Evolutionary conservation across 345 rosid genomes (phyloP), one percentile per base, ranked within the genome.

Genomic region (Pistacia vera): DNA sequence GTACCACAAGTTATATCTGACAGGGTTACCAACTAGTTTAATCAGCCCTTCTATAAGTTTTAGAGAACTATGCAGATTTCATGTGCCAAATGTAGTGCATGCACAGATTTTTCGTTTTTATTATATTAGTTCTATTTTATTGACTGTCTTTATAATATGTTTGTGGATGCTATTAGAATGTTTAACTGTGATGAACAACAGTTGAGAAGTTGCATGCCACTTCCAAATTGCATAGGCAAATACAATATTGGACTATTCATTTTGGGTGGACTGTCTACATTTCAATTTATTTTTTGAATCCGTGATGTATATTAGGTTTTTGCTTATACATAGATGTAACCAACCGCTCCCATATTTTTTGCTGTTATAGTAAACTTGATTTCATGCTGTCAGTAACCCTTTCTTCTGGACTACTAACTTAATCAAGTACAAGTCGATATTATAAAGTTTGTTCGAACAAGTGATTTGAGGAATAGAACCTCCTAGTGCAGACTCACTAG

Each of bases 1-100:
- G 82, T 77, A 65, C 74, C 51, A 36, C 63, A 30, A 30, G 8
- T 55, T 52, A 14, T 64, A 36, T 58, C 52, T 36, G 54, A n/a
- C 11, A 11, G 33, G n/a, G 14, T 18, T 22, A 11, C 64, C 66
- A 20, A 7, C 44, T 62, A 4, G 58, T 30, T 30, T 5, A 10
- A 28, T 62, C n/a, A 9, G 2, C 35, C 33, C 17, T 61, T 7
- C 9, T 4, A 41, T 41, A 20, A 28, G 68, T 48, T 61, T 61
- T 49, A 14, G 13, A 49, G 49, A 49, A 49, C 18, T 3, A 49
- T 62, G 20, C 5, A 3, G 55, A 30, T 49, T 56, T 41, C 16
- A 48, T 44, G 5, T 28, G 56, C 58, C 56, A 16, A 73, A 49
- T 49, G 16, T 3, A 49, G 58, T 62, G 13, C 33, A 22, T 41